phyloP scores from a whole-genome alignment of 2,329 filamentous ascomycete species.

The Sclerotinia nivalis region DNA sequence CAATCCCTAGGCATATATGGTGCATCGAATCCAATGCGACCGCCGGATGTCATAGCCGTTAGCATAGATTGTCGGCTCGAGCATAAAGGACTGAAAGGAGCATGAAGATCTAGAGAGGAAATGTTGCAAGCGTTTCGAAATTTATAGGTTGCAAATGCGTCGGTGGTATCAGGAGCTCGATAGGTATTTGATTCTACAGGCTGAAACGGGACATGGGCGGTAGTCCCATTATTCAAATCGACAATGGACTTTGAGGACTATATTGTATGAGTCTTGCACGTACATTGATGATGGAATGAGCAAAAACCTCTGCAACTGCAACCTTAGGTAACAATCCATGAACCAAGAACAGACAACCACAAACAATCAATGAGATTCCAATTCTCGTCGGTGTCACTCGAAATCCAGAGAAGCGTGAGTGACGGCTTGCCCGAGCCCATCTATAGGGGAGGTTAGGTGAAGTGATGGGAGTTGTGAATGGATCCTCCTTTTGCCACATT shows the following conservation, averaged over 20 bases:
- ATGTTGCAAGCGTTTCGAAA: conserved; percentile 47
- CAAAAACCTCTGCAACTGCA: neutral
- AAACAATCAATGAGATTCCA: conserved; percentile 23
- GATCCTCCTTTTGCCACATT: conserved; percentile 36
- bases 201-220: conserved; percentile 27
- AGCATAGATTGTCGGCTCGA: conserved; percentile 43
- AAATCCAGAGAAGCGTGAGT: conserved; percentile 29
- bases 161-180: conserved; percentile 33
- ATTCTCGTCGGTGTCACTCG: conserved; percentile 29
- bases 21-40: conserved; percentile 48
- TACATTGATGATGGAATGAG: neutral
- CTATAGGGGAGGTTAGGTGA: conserved; percentile 25
- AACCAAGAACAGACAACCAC: conserved; percentile 25
- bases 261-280: neutral
- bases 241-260: neutral
- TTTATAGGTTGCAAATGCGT: conserved; percentile 47
- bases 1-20: conserved; percentile 49
- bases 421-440: conserved; percentile 31
- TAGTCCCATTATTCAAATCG: conserved; percentile 21
- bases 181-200: conserved; percentile 28
- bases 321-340: neutral
- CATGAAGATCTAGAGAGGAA: conserved; percentile 48
- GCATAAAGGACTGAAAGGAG: conserved; percentile 43
- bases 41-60: conserved; percentile 43
- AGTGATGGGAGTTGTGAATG: conserved; percentile 31